Conservation (phyloP, 805 yeast genomes). For the Candida parachauliodes region DNA sequence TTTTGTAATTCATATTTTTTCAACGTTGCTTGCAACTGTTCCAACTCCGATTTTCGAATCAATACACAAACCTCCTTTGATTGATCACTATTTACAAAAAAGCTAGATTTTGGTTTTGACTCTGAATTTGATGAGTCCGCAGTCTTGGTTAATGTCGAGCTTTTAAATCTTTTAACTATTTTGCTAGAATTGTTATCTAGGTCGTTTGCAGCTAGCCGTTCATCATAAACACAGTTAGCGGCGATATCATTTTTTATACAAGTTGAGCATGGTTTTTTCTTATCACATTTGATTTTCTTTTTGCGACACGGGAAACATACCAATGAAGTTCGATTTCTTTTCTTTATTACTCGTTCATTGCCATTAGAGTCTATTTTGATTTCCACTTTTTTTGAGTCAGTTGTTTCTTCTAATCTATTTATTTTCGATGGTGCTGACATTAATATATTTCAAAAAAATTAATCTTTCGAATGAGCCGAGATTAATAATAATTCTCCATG, state of each 20-base stretch:
- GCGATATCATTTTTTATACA: conserved; percentile 27
- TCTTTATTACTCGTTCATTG: conserved; percentile 6
- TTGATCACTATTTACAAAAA: not conserved
- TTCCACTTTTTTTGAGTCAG: not conserved
- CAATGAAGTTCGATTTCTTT: conserved; percentile 32
- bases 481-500: no score
- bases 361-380: not conserved
- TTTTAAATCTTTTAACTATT: not conserved
- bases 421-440: not conserved
- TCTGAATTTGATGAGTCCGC: not conserved
- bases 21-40: conserved; percentile 9
- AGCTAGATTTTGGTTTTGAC: not conserved
- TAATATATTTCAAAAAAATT: no score
- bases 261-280: conserved; percentile 32
- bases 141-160: no score
- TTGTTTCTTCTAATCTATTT: not conserved
- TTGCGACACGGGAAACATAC: conserved; percentile 37
- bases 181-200: no score
- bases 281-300: conserved; percentile 42
- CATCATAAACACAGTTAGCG: conserved; percentile 13
- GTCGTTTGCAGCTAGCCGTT: no score
- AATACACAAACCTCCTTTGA: conserved; percentile 10
- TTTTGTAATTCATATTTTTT: conserved; percentile 6
- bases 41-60: conserved; percentile 11
- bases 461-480: no score